A percentile compares a stretch with the other conserved stretches of the same genome.
phyloP scores from a whole-genome alignment of 108 stramenopile genomes.

The Fragilaria crotonensis region DNA sequence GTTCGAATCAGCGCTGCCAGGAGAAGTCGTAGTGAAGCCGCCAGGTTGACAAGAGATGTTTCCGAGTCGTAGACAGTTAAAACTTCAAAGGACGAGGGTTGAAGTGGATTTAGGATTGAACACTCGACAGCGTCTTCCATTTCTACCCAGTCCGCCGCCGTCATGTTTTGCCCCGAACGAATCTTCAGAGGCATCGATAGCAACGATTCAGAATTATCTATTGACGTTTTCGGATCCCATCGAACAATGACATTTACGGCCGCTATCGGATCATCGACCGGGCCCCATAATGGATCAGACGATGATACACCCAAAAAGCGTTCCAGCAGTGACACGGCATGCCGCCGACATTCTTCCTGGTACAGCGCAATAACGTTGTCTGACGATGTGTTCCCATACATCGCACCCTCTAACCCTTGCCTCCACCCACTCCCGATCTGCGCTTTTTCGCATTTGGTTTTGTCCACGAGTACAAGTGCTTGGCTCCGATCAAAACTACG shows the following conservation, averaged over 20 bases:
- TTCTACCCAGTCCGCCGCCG: slow-evolving; percentile 45
- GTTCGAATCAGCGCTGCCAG: slow-evolving; percentile 71
- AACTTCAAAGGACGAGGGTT: slow-evolving; percentile 47
- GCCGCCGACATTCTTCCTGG: slow-evolving; percentile 33
- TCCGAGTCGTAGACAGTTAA: slow-evolving; percentile 51
- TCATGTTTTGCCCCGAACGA: slow-evolving; percentile 45
- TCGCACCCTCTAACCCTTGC: no score
- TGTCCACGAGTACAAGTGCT: slow-evolving; percentile 45
- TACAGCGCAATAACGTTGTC: slow-evolving; percentile 27
- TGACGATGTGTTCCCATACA: no score
- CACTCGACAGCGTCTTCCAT: slow-evolving; percentile 64
- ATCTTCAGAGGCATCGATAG: slow-evolving; percentile 59
- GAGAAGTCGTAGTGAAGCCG: slow-evolving; percentile 61
- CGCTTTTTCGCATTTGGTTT: slow-evolving; percentile 27
- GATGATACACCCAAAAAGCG: slow-evolving; percentile 31
- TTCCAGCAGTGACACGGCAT: slow-evolving; percentile 38
- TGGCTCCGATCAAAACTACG: slow-evolving; percentile 31
- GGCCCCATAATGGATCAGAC: slow-evolving; percentile 60
- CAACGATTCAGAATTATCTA: slow-evolving; percentile 17
- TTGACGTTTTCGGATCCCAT: slow-evolving; percentile 42
- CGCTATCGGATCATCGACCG: slow-evolving; percentile 56
- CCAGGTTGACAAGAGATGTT: slow-evolving; percentile 48
- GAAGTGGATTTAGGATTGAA: slow-evolving; percentile 56
- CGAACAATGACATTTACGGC: slow-evolving; percentile 48
- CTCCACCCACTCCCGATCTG: no score